Evolutionary conservation across 805 yeast genomes (phyloP).

Genomic region (Saccharomycopsis javanensis): DNA sequence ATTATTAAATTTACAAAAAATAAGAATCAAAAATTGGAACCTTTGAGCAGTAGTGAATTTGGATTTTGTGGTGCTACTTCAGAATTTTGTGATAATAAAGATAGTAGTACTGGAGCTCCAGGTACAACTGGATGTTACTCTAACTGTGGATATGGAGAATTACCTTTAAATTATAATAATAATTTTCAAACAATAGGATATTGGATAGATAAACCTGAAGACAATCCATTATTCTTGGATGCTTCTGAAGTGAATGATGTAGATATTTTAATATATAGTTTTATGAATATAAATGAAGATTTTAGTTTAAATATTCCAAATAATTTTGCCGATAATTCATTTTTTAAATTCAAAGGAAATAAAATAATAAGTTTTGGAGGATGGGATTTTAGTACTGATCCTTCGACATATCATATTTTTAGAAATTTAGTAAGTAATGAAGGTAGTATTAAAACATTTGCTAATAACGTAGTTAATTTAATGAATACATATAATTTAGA

Average conservation of each 20-base stretch:
- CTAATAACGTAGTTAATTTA: conserved; percentile 35
- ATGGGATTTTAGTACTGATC: conserved; percentile 5
- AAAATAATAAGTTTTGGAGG: conserved; percentile 6
- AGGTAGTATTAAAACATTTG: conserved; percentile 35
- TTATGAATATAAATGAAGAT: neutral
- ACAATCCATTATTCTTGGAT: neutral
- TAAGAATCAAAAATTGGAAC: too few relatives aligned
- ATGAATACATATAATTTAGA: conserved; percentile 59
- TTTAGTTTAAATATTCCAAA: neutral
- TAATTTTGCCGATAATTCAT: neutral
- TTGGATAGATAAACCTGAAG: neutral
- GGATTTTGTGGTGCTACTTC: neutral
- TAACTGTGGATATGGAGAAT: conserved; percentile 1
- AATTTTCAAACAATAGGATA: neutral
- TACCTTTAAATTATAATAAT: neutral
- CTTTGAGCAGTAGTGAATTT: neutral
- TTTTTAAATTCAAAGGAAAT: neutral
- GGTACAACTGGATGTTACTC: conserved; percentile 4
- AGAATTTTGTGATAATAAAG: neutral
- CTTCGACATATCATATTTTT: neutral
- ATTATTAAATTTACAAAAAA: too few relatives aligned
- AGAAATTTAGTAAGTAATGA: conserved; percentile 15
- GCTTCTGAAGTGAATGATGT: neutral
- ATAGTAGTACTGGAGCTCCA: neutral
- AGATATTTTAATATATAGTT: neutral